Conservation (phyloP, 2,329 filamentous ascomycete species). For the Erysiphe pisi region DNA sequence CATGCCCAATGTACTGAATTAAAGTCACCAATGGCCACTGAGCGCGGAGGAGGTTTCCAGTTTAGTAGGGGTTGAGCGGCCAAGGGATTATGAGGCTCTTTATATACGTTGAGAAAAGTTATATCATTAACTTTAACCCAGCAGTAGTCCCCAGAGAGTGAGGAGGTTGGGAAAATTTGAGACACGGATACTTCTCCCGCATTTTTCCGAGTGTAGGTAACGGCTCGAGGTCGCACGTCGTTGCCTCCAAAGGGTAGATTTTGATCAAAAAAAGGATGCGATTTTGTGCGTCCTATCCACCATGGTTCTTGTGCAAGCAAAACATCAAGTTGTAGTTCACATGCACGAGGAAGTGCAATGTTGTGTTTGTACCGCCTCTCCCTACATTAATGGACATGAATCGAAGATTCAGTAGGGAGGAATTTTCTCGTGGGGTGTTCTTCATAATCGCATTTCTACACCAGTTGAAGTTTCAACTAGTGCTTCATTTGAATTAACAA, state of each 20-base stretch:
- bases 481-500: too few species aligned
- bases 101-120: too few species aligned
- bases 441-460: too few species aligned
- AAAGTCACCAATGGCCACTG: background rate
- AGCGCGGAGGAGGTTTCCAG: background rate
- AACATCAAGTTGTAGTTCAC: background rate
- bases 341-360: background rate
- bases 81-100: too few species aligned
- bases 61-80: too few species aligned
- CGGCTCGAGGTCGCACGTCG: background rate
- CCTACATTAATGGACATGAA: slow-evolving; percentile 20
- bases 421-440: too few species aligned
- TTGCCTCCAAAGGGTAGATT: background rate
- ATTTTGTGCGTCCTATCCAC: background rate
- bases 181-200: too few species aligned
- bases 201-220: too few species aligned
- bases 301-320: background rate
- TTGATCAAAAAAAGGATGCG: background rate
- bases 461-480: background rate
- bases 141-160: too few species aligned
- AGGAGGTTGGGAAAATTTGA: too few species aligned
- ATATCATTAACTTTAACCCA: too few species aligned
- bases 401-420: too few species aligned
- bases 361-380: background rate
- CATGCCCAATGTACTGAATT: background rate